phyloP scores from a whole-genome alignment of 2,329 filamentous ascomycete genomes.

The Epichloe sp. region DNA sequence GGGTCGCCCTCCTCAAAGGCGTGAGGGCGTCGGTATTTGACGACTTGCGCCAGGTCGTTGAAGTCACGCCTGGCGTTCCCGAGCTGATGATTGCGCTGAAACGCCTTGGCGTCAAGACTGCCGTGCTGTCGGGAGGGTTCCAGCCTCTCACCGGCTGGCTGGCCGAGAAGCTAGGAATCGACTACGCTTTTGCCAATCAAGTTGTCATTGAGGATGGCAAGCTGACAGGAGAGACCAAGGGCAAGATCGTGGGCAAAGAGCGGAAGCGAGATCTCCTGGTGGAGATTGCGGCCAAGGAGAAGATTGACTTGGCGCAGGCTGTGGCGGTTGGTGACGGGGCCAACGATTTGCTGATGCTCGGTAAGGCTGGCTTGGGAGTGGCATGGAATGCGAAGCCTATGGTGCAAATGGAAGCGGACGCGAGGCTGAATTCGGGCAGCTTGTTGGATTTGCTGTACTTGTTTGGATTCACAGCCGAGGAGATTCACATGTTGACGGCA shows the following conservation, averaged over 20 bases:
- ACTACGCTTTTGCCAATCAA: slow-evolving; percentile 82
- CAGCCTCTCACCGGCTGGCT: slow-evolving; percentile 81
- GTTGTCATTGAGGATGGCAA: slow-evolving; percentile 49
- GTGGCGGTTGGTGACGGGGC: slow-evolving; percentile 71
- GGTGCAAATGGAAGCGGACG: slow-evolving; percentile 65
- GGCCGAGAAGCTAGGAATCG: slow-evolving; percentile 64
- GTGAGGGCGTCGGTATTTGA: slow-evolving; percentile 69
- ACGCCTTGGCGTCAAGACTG: slow-evolving; percentile 70
- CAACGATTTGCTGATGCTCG: slow-evolving; percentile 73
- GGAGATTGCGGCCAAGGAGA: slow-evolving; percentile 56
- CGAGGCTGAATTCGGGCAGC: slow-evolving; percentile 56
- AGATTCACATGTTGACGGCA: slow-evolving; percentile 24
- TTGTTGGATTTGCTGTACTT: slow-evolving; percentile 62
- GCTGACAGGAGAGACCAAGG: slow-evolving; percentile 60
- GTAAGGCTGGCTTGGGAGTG: slow-evolving; percentile 59
- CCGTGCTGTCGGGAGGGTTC: slow-evolving; percentile 87
- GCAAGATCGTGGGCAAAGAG: slow-evolving; percentile 62
- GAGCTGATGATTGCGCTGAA: slow-evolving; percentile 64
- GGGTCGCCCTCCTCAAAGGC: slow-evolving; percentile 69
- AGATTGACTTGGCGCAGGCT: slow-evolving; percentile 50
- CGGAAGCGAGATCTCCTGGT: slow-evolving; percentile 59
- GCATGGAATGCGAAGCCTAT: slow-evolving; percentile 76
- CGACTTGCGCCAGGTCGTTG: slow-evolving; percentile 59
- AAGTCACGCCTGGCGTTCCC: slow-evolving; percentile 68
- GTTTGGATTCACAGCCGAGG: slow-evolving; percentile 56